Evolutionary conservation across 73 alveolate genomes (phyloP).

Genomic region (Symbiodinium pilosum): DNA sequence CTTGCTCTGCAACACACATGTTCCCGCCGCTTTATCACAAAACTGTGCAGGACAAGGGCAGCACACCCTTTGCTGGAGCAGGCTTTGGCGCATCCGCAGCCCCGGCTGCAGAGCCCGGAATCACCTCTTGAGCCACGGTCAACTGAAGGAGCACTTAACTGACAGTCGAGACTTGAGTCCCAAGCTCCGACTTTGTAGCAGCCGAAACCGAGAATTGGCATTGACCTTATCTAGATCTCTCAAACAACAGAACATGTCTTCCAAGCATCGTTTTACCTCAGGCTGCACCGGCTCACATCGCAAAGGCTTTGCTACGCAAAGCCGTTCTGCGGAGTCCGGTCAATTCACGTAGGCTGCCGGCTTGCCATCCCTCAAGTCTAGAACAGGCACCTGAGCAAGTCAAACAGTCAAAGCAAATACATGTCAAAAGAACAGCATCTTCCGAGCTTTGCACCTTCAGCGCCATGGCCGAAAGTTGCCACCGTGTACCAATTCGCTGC

Average conservation of each 20-base stretch:
- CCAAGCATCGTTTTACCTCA: no score
- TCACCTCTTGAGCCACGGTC: slow-evolving; percentile 28
- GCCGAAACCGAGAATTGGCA: slow-evolving; percentile 77
- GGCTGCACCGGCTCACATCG: no score
- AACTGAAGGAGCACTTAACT: no score
- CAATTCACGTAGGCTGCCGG: background rate
- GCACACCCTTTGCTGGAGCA: slow-evolving; percentile 56
- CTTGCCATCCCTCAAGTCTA: slow-evolving; percentile 39
- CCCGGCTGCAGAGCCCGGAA: slow-evolving; percentile 81
- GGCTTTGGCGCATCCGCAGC: slow-evolving; percentile 67
- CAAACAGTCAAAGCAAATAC: background rate
- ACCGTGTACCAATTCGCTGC: no score
- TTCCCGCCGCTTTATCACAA: background rate
- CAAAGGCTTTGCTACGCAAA: no score
- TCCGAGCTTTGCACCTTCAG: background rate
- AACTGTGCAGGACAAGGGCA: background rate
- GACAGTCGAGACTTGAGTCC: background rate
- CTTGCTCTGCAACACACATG: background rate
- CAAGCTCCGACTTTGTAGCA: slow-evolving; percentile 77
- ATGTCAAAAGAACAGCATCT: background rate
- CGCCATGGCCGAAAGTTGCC: background rate
- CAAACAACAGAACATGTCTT: no score
- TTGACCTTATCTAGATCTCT: background rate
- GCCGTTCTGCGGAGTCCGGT: no score
- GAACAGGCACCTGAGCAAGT: background rate